Evolutionary conservation across 2,329 filamentous ascomycete genomes (phyloP).

Genomic region (Aspergillus clavatus): DNA sequence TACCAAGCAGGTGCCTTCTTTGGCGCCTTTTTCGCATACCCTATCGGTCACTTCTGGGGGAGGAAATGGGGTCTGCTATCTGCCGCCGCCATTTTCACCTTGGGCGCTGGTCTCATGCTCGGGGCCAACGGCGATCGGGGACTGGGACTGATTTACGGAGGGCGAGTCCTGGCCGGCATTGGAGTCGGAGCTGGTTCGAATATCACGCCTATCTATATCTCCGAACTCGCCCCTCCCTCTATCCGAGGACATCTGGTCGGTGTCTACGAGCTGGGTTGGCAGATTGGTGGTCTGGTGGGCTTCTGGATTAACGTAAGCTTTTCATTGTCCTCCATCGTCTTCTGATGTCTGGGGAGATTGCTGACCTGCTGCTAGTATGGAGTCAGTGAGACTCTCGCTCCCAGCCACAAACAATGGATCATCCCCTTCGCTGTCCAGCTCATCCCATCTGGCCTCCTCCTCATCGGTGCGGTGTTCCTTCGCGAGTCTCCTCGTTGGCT

Average conservation of each 20-base stretch:
- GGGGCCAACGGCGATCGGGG: conserved; percentile 58
- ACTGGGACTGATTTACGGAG: conserved; percentile 56
- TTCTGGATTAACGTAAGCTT: conserved; percentile 49
- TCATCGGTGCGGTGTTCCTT: conserved; percentile 57
- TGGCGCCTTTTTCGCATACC: conserved; percentile 66
- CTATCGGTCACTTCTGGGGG: conserved; percentile 62
- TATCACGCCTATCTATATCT: conserved; percentile 57
- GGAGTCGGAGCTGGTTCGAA: conserved; percentile 54
- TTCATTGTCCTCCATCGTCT: not conserved
- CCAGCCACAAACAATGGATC: conserved; percentile 37
- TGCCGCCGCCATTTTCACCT: conserved; percentile 59
- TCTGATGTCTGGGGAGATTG: conserved; percentile 14
- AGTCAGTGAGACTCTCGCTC: conserved; percentile 38
- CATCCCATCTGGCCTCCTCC: conserved; percentile 39
- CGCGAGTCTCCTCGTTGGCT: conserved; percentile 66
- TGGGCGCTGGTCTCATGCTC: conserved; percentile 70
- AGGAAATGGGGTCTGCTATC: conserved; percentile 60
- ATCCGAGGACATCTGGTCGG: conserved; percentile 57
- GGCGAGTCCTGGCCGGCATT: conserved; percentile 55
- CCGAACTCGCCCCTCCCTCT: conserved; percentile 54
- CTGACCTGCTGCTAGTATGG: conserved; percentile 46
- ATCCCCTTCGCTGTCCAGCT: conserved; percentile 42
- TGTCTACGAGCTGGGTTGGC: conserved; percentile 54
- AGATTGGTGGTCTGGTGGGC: conserved; percentile 48
- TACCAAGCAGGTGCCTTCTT: conserved; percentile 85